These are phyloP conservation scores for Tympanopsis confertula DNA, from an alignment of 2,329 filamentous ascomycete species.

Conservation along the genomic window DNA sequence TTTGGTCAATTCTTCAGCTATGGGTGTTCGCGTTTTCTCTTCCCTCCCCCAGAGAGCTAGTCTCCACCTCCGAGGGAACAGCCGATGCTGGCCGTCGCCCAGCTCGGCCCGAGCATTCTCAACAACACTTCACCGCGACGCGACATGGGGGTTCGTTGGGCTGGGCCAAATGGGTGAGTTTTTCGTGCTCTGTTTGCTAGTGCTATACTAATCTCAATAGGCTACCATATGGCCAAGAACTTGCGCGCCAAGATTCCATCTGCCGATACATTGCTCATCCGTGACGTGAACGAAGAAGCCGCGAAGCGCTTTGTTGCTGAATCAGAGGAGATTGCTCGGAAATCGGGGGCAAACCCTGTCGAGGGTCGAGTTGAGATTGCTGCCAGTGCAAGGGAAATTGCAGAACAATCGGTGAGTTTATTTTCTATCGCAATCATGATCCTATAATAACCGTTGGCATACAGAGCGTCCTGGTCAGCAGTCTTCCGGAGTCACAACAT, in stretches of 20 bases:
- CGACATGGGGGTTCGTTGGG: neutral
- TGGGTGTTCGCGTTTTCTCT: too few species aligned
- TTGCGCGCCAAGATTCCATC: neutral
- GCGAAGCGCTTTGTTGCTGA: neutral
- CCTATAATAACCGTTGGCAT: neutral
- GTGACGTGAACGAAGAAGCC: slow-evolving; percentile 1
- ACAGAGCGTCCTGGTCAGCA: neutral
- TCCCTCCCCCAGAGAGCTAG: too few species aligned
- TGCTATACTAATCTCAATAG: neutral
- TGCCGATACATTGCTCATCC: neutral
- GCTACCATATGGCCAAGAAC: slow-evolving; percentile 1
- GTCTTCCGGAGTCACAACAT: neutral
- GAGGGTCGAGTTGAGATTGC: neutral
- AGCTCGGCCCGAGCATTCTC: neutral
- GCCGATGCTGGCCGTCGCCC: too few species aligned
- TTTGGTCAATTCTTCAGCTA: too few species aligned
- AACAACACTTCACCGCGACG: neutral
- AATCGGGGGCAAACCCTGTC: neutral
- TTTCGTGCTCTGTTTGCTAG: neutral
- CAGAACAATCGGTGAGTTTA: neutral
- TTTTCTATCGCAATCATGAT: neutral
- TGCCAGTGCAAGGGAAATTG: neutral
- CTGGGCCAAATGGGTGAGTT: slow-evolving; percentile 1
- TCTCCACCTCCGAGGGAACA: too few species aligned
- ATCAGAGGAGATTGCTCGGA: neutral